Conservation (phyloP, 345 rosid genomes). For the Gynandropsis gynandra region DNA sequence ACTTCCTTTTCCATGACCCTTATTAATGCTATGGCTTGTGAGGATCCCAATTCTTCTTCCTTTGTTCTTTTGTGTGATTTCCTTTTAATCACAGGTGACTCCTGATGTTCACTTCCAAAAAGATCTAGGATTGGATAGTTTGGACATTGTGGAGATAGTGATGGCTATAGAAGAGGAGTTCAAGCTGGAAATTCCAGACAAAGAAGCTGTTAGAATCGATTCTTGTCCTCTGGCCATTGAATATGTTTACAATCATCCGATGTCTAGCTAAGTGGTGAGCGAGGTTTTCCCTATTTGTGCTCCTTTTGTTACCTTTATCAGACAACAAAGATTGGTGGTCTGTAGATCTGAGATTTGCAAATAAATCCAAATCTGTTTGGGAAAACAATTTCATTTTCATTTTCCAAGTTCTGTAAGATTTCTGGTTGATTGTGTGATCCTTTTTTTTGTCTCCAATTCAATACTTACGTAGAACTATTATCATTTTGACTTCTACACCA, state of each 20-base stretch:
- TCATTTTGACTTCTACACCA: too few species aligned
- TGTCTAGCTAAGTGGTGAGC: slow-evolving; percentile 43
- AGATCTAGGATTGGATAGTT: slow-evolving; percentile 81
- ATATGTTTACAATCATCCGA: slow-evolving; percentile 75
- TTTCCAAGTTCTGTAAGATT: slow-evolving; percentile 6
- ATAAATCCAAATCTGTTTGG: slow-evolving; percentile 30
- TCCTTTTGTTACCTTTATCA: slow-evolving; percentile 10
- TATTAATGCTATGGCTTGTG: too few species aligned
- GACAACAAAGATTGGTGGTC: slow-evolving; percentile 3
- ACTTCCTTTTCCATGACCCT: too few species aligned
- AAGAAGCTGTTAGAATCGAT: slow-evolving; percentile 90
- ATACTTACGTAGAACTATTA: neutral
- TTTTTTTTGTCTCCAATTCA: neutral
- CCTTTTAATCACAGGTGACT: slow-evolving; percentile 42
- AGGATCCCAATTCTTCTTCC: too few species aligned
- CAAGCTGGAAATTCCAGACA: slow-evolving; percentile 91
- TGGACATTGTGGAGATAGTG: slow-evolving; percentile 90
- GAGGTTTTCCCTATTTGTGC: slow-evolving; percentile 13
- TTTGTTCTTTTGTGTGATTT: neutral
- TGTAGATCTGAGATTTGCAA: slow-evolving; percentile 27
- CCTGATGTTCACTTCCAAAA: slow-evolving; percentile 81
- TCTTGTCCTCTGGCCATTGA: slow-evolving; percentile 78
- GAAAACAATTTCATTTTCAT: slow-evolving; percentile 18
- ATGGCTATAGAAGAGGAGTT: slow-evolving; percentile 98
- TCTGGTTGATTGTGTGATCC: slow-evolving; percentile 14